Evolutionary conservation across 1,284 basidiomycete genomes (phyloP).

Genomic region (Violaceomyces palustris): DNA sequence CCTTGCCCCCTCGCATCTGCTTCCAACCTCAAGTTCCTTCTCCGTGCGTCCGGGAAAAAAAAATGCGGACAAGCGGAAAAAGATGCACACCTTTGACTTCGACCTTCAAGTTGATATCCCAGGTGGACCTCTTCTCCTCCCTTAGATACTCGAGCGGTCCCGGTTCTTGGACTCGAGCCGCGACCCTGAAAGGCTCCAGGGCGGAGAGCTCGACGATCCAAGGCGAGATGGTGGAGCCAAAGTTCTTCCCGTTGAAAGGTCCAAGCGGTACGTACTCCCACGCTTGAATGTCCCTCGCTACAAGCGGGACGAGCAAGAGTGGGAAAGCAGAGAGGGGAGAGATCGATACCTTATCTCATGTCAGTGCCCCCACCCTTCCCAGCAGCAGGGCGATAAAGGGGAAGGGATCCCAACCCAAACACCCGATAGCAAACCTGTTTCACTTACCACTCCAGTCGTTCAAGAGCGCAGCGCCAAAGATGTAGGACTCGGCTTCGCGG

Average conservation of each 20-base stretch:
- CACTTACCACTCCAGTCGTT: slow-evolving; percentile 44
- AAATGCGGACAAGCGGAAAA: not conserved
- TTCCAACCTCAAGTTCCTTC: too few species aligned
- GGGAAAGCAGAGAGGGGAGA: too few species aligned
- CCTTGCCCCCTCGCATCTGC: too few species aligned
- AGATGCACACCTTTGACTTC: slow-evolving; percentile 4
- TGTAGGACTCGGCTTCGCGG: slow-evolving; percentile 8
- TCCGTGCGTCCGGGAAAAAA: not conserved
- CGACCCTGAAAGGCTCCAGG: slow-evolving; percentile 13
- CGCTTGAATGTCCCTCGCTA: slow-evolving; percentile 30
- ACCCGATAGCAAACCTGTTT: too few species aligned
- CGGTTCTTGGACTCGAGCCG: slow-evolving; percentile 12
- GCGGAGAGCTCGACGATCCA: slow-evolving; percentile 22
- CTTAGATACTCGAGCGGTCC: slow-evolving; percentile 13
- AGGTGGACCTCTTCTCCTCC: slow-evolving; percentile 14
- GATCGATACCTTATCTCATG: too few species aligned
- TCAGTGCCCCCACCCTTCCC: too few species aligned
- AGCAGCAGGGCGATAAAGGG: too few species aligned
- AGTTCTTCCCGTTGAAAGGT: slow-evolving; percentile 26
- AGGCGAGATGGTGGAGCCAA: slow-evolving; percentile 25
- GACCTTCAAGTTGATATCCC: slow-evolving; percentile 14
- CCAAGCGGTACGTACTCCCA: slow-evolving; percentile 33
- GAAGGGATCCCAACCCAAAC: too few species aligned
- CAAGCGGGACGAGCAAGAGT: too few species aligned
- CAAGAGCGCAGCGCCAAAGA: slow-evolving; percentile 37